These are phyloP conservation scores for Benincasa hispida DNA, from an alignment of 306 rosid species.

Conservation along the genomic window DNA sequence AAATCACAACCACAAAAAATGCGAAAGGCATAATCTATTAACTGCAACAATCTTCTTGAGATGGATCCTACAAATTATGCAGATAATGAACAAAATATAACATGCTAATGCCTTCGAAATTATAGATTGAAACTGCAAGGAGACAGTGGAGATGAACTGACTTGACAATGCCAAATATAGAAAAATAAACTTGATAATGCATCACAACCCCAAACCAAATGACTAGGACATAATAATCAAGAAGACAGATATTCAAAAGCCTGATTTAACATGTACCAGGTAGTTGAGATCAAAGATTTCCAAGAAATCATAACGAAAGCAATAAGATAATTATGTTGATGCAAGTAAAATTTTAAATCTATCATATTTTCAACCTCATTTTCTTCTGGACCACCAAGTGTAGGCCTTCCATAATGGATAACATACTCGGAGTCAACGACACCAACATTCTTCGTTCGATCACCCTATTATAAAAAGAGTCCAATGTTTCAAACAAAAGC, in stretches of 20 bases:
- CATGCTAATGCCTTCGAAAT: neutral
- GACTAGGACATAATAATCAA: neutral
- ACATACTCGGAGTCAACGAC: constrained; percentile 89
- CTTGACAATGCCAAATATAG: neutral
- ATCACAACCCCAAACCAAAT: neutral
- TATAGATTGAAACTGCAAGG: neutral
- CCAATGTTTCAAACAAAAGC: neutral
- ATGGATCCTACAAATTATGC: neutral
- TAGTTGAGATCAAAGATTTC: neutral
- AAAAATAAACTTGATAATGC: neutral
- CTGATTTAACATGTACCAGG: neutral
- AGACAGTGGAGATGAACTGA: neutral
- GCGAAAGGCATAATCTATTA: neutral
- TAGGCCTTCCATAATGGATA: constrained; percentile 65
- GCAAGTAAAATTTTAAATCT: neutral
- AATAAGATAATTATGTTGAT: neutral
- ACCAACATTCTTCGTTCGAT: constrained; percentile 66
- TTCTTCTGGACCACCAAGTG: constrained; percentile 66
- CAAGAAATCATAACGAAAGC: neutral
- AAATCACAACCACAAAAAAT: neutral
- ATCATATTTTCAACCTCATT: constrained; percentile 23
- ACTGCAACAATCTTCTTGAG: neutral
- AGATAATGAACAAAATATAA: neutral
- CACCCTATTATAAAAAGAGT: constrained; percentile 37
- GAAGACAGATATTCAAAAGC: neutral